These are phyloP conservation scores for Monosporascus sp. DNA, from an alignment of 2,329 filamentous ascomycete genomes.

Conservation along the genomic window DNA sequence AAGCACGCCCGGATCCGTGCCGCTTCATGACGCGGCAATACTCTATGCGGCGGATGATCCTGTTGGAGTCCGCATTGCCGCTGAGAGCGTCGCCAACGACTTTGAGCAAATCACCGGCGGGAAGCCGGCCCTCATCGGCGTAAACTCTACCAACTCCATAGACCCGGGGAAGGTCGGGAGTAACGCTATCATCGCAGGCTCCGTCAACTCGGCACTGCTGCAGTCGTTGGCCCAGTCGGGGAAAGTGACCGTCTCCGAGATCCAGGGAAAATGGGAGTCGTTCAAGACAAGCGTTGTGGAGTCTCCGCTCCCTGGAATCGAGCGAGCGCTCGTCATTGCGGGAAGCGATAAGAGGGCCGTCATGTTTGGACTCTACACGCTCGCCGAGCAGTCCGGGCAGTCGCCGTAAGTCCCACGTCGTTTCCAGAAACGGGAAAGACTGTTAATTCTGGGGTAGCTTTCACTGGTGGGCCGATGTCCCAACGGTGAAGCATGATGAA, in stretches of 20 bases:
- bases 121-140: constrained; percentile 6
- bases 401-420: constrained; percentile 37
- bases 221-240: constrained; percentile 37
- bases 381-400: constrained; percentile 58
- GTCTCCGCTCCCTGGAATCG: constrained; percentile 37
- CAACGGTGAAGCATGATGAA: constrained; percentile 39
- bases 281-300: constrained; percentile 45
- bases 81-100: constrained; percentile 16
- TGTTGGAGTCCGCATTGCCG: constrained; percentile 15
- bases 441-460: constrained; percentile 29
- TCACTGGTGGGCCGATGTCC: constrained; percentile 57
- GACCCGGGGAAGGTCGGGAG: constrained; percentile 9
- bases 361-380: constrained; percentile 54
- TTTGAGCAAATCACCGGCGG: constrained; percentile 20
- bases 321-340: constrained; percentile 48
- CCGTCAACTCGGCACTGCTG: constrained; percentile 41
- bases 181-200: constrained; percentile 46
- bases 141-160: neutral
- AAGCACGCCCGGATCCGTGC: constrained; percentile 1
- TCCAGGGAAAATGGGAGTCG: constrained; percentile 54
- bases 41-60: constrained; percentile 13
- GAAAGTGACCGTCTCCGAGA: constrained; percentile 41
- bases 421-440: neutral
- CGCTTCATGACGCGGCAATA: constrained; percentile 11
- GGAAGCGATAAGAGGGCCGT: constrained; percentile 54